Base-by-base conservation (phyloP, 129 eudicot genomes). In the Apium graveolens region DNA sequence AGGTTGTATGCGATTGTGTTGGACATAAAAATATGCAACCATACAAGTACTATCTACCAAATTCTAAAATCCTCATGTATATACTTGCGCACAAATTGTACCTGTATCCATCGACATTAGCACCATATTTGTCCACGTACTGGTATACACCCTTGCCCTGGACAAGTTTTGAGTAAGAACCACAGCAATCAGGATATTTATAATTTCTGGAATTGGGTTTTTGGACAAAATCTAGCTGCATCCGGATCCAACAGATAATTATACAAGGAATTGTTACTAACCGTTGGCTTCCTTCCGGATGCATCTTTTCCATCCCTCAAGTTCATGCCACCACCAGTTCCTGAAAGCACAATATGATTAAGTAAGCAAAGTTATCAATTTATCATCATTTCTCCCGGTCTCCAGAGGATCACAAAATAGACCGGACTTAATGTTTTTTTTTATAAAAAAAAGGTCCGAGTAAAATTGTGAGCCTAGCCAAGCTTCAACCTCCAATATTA, bases 81-180 rank as follows among this genome's bases (percentile, higher is more conserved):
- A 31, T 11, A 14, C 38, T 31, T 0, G 18, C 35, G 9, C 38
- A 68, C 1, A n/a, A 11, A 27, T 13, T 2, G 32, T 76, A 91
- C 97, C 98, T 93, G 97, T 96, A 96, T 83, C 99, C 99, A 77
- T 95, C 99, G 18, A 95, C 97, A 39, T 95, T 95, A 82, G 97
- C 97, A 87, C 99, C 97, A 42, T 95, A 95, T 83, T 95, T 92
- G 90, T 95, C 97, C 63, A 92, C 97, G 63, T 34, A 92, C 79
- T 49, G n/a, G n/a, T 49, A 49, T n/a, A 49, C 57, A 49, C 57
- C 57, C 57, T 49, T 49, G 57, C 57, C 57, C n/a, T 49, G 5
- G 20, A 49, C 41, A 38, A 38, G 41, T 38, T 38, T 38, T 38
- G 5, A 38, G 41, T 38, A 38, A 2, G 41, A 2, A 38, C 41